Percentiles rank a stretch among this genome's conserved stretches.
These are phyloP conservation scores for Lichtheimia corymbifera DNA, from an alignment of 371 early-diverging fungal genomes.

Conservation along the genomic window DNA sequence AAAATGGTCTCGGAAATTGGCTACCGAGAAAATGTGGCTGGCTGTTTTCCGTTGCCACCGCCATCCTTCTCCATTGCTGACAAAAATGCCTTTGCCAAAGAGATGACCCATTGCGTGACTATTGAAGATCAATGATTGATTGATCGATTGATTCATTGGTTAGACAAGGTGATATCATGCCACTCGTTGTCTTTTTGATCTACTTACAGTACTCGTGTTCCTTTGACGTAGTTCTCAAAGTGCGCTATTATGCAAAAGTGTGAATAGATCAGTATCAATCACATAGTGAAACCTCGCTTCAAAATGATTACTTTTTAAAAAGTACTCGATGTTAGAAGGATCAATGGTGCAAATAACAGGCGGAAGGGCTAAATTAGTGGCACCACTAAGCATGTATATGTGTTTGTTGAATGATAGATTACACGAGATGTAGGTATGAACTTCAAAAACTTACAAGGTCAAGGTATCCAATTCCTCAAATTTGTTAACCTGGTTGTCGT, in stretches of 20 bases:
- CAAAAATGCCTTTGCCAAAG: conserved; percentile 70
- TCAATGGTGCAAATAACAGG: conserved; percentile 21
- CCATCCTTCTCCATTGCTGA: conserved; percentile 63
- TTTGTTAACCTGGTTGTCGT: conserved; percentile 16
- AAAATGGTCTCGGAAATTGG: conserved; percentile 62
- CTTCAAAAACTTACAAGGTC: conserved; percentile 1
- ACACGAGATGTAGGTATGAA: background rate
- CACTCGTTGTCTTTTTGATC: background rate
- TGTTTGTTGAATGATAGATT: background rate
- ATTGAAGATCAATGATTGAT: background rate
- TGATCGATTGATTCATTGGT: no score
- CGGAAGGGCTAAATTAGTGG: conserved; percentile 26
- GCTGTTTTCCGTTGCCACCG: conserved; percentile 61
- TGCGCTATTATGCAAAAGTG: conserved; percentile 22
- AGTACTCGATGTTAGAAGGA: conserved; percentile 24
- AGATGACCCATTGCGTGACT: conserved; percentile 29
- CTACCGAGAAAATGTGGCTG: conserved; percentile 60
- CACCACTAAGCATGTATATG: conserved; percentile 15
- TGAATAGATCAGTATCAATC: conserved; percentile 22
- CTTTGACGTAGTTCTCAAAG: conserved; percentile 56
- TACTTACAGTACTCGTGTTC: conserved; percentile 25
- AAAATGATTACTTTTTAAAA: conserved; percentile 21
- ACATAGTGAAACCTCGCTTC: background rate
- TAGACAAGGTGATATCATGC: background rate
- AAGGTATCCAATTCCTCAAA: conserved; percentile 9